A percentile compares a stretch with the other conserved stretches of the same genome.
Evolutionary conservation across 306 rosid genomes (phyloP).

Genomic region (Ormosia semicastrata): DNA sequence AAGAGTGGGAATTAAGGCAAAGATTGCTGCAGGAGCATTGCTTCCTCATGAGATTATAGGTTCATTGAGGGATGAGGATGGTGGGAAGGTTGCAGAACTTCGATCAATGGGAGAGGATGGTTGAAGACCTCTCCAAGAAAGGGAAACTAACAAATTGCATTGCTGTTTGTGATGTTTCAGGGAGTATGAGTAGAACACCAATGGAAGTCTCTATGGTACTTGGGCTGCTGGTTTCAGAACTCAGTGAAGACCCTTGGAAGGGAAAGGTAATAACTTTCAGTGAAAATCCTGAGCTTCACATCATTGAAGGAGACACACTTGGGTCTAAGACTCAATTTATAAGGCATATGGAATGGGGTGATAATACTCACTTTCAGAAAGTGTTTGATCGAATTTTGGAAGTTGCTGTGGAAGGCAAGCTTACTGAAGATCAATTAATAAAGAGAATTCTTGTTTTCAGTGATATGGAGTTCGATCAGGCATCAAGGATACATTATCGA

Average conservation of each 20-base stretch:
- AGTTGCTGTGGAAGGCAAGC: slow-evolving; percentile 30
- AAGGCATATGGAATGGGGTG: neutral
- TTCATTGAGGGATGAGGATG: slow-evolving; percentile 1
- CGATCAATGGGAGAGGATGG: slow-evolving; percentile 45
- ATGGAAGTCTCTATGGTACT: slow-evolving; percentile 43
- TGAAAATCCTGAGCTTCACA: slow-evolving; percentile 26
- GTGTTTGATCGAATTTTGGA: slow-evolving; percentile 42
- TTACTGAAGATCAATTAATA: slow-evolving; percentile 38
- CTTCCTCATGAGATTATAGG: slow-evolving; percentile 43
- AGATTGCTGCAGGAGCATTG: slow-evolving; percentile 45
- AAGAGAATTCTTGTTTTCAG: slow-evolving; percentile 37
- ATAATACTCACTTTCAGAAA: slow-evolving; percentile 34
- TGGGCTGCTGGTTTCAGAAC: slow-evolving; percentile 40
- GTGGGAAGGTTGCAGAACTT: slow-evolving; percentile 34
- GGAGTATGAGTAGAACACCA: slow-evolving; percentile 31
- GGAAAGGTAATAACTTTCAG: slow-evolving; percentile 44
- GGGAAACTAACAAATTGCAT: slow-evolving; percentile 38
- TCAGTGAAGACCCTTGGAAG: slow-evolving; percentile 49
- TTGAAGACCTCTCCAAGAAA: slow-evolving; percentile 32
- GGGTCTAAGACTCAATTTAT: slow-evolving; percentile 16
- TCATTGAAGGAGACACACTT: slow-evolving; percentile 30
- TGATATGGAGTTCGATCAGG: slow-evolving; percentile 50
- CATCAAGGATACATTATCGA: too few relatives aligned
- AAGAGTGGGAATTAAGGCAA: slow-evolving; percentile 29
- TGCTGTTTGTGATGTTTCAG: slow-evolving; percentile 44